Conservation (phyloP, 1,139 yeast genomes). For the Scheffersomyces illinoinensis region DNA sequence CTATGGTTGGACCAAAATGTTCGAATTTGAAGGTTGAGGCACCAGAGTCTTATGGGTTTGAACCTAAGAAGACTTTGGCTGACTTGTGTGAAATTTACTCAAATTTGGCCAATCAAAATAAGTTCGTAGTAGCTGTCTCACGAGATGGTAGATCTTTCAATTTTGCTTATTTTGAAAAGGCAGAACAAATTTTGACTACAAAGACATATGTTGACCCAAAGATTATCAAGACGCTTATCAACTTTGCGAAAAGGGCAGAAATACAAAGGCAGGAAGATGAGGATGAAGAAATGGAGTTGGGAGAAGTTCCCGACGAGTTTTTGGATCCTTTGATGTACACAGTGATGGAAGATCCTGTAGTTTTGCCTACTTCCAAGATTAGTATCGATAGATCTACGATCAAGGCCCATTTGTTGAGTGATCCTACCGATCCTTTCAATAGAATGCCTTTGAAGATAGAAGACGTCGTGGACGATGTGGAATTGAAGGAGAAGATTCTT, state of each 20-base stretch:
- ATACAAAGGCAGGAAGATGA: slow-evolving; percentile 61
- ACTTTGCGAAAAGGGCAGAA: slow-evolving; percentile 67
- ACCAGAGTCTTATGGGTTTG: slow-evolving; percentile 82
- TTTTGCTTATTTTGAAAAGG: slow-evolving; percentile 64
- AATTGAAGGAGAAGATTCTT: slow-evolving; percentile 60
- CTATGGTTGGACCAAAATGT: slow-evolving; percentile 94
- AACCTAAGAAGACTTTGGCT: slow-evolving; percentile 71
- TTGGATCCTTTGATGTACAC: slow-evolving; percentile 96
- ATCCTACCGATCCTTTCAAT: slow-evolving; percentile 96
- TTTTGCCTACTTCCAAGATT: slow-evolving; percentile 79
- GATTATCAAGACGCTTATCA: slow-evolving; percentile 50
- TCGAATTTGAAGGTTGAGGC: slow-evolving; percentile 80
- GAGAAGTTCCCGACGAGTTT: slow-evolving; percentile 95
- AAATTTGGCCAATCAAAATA: slow-evolving; percentile 63
- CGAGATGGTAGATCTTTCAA: slow-evolving; percentile 88
- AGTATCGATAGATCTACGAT: slow-evolving; percentile 89
- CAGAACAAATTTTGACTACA: slow-evolving; percentile 62
- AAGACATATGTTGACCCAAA: slow-evolving; percentile 54
- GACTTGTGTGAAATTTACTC: slow-evolving; percentile 74
- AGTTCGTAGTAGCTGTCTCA: slow-evolving; percentile 79
- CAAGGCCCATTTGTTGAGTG: slow-evolving; percentile 90
- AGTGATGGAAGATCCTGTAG: slow-evolving; percentile 94
- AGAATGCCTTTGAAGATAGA: slow-evolving; percentile 87
- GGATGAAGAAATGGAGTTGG: slow-evolving; percentile 83
- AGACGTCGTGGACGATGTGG: slow-evolving; percentile 78